Percentiles rank a stretch among this genome's conserved stretches.
Conservation (phyloP, 495 filamentous ascomycete species). For the Daldinia grandis region DNA sequence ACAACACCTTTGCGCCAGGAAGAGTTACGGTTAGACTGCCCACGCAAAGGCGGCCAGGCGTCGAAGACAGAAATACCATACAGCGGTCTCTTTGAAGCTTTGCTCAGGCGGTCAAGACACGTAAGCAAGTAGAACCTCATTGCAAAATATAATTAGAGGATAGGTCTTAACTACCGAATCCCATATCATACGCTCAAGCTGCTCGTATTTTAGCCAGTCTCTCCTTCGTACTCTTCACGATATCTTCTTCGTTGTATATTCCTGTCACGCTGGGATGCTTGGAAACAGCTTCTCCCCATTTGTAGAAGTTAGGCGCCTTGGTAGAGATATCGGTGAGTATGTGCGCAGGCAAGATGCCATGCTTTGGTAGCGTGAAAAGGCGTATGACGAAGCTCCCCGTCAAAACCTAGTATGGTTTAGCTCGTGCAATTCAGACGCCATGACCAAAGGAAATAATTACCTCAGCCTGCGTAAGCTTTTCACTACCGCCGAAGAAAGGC, state of each 20-base stretch:
- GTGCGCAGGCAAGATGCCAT: conserved; percentile 60
- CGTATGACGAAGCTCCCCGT: conserved; percentile 75
- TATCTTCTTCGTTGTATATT: conserved; percentile 64
- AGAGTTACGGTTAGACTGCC: no score
- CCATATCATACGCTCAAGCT: conserved; percentile 1
- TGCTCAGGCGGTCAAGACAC: no score
- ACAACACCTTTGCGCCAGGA: no score
- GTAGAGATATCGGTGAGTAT: conserved; percentile 58
- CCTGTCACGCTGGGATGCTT: conserved; percentile 71
- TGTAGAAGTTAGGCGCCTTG: conserved; percentile 69
- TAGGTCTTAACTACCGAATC: no score
- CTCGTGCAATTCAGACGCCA: neutral
- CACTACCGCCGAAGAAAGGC: conserved; percentile 84
- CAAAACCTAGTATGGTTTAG: conserved; percentile 57
- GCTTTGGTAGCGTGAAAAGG: conserved; percentile 59
- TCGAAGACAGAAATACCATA: no score
- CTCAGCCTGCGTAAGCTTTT: conserved; percentile 79
- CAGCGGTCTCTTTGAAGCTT: no score
- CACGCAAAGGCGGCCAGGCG: no score
- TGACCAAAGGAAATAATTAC: conserved; percentile 53
- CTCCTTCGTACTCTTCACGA: conserved; percentile 46
- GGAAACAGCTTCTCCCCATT: conserved; percentile 71
- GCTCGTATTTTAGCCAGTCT: conserved; percentile 47
- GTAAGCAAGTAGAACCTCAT: no score
- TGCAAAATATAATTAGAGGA: neutral